Conservation (phyloP, 192 early-diverging fungal genomes). For the Coemansia sp. region DNA sequence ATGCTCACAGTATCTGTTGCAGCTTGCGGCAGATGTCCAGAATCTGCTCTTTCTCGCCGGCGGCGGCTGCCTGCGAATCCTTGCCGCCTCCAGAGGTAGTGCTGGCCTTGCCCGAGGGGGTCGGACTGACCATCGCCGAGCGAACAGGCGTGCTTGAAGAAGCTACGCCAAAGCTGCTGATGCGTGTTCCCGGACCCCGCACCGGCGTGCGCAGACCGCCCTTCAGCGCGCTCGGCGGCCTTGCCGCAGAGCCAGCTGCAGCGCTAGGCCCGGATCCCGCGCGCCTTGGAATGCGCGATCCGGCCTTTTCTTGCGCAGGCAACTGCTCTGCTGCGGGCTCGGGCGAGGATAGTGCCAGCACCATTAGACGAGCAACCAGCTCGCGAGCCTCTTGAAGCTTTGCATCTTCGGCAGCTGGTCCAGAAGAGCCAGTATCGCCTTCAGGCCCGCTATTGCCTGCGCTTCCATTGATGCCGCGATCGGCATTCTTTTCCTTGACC, state of each 20-base stretch:
- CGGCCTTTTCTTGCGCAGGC: slow-evolving; percentile 12
- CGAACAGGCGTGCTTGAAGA: slow-evolving; percentile 45
- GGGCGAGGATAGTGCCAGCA: slow-evolving; percentile 41
- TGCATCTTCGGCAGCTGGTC: slow-evolving; percentile 3
- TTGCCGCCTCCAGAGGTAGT: slow-evolving; percentile 13
- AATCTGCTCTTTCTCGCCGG: slow-evolving; percentile 37
- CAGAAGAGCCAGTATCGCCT: not conserved
- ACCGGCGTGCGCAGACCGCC: slow-evolving; percentile 29
- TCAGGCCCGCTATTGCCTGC: not conserved
- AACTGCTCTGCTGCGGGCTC: slow-evolving; percentile 15
- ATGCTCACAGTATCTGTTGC: slow-evolving; percentile 31
- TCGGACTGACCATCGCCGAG: slow-evolving; percentile 32
- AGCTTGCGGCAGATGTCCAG: slow-evolving; percentile 50
- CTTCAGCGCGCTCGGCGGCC: slow-evolving; percentile 18
- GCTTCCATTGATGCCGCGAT: not conserved
- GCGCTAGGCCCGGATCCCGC: slow-evolving; percentile 10
- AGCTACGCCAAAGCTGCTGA: slow-evolving; percentile 53
- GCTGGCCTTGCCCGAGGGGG: slow-evolving; percentile 32
- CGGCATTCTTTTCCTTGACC: not conserved
- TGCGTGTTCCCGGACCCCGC: slow-evolving; percentile 30
- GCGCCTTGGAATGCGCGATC: slow-evolving; percentile 34
- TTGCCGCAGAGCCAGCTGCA: slow-evolving; percentile 8
- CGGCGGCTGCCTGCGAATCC: slow-evolving; percentile 7
- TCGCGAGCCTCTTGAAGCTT: slow-evolving; percentile 48
- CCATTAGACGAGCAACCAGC: slow-evolving; percentile 49